Base-by-base conservation (phyloP, 2,329 filamentous ascomycete species). In the Cercospora sp. region DNA sequence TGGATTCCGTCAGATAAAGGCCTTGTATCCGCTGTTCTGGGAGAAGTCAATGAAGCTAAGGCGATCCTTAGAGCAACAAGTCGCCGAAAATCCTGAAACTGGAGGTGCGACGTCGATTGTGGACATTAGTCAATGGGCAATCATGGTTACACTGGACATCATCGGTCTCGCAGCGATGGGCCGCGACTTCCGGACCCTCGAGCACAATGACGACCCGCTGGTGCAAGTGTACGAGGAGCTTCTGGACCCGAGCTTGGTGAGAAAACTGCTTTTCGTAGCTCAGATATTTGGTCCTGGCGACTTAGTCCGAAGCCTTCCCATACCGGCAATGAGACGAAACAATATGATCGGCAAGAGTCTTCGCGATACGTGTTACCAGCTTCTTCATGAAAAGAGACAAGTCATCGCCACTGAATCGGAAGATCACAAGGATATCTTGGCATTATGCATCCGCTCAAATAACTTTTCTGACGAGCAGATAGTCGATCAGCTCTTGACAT, bases 1-100 rank as follows among this genome's bases (percentile, higher is more conserved):
- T 78, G 85, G 89, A 16, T 96, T 92, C 76, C 87, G 93, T 18
- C 91, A 96, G 74, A 84, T 97, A 78, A 96, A 95, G 77, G 87
- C 94, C 67, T 82, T 97, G 16, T 95, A 96, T 74, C 90, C 92
- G 0, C 81, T 91, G 5, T 97, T 97, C 79, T 97, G 93, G 93
- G 74, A 81, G 18, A 97, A 96, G 80, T 86, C 89, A 0, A 79
- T 85, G 7, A 89, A 94, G 76, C 86, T 89, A 73, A 87, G 89
- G 5, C 79, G 86, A 21, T 85, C 85, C 60, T 89, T 97, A 78
- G 85, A 83, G 1, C 78, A 80, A 5, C 79, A 84, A 26, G 77
- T 88, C 16, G 77, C 79, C 3, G 80, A 74, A 73, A n/a, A n/a
- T n/a, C n/a, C n/a, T n/a, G n/a, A n/a, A n/a, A n/a, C n/a, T n/a